Percentiles rank a stretch among this genome's conserved stretches.
These are phyloP conservation scores for Chaetomium sp. DNA, from an alignment of 2,329 filamentous ascomycete species.

Conservation along the genomic window DNA sequence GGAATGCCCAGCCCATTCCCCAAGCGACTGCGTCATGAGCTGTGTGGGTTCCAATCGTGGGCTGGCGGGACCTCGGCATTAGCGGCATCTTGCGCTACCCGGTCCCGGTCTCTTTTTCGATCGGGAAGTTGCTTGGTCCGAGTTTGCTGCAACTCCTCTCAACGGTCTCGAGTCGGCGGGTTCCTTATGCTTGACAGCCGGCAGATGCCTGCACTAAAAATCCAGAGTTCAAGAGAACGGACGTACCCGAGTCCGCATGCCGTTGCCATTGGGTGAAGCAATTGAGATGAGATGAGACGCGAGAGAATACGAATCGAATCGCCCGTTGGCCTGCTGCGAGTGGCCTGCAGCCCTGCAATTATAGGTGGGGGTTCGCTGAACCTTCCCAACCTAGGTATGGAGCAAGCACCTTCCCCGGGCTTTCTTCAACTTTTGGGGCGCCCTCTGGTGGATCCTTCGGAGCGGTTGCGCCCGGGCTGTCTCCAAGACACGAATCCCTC, in stretches of 20 bases:
- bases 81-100: neutral
- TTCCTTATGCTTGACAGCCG: neutral
- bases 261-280: neutral
- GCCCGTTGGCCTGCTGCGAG: neutral
- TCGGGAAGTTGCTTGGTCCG: too few relatives aligned
- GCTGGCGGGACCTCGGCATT: neutral
- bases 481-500: too few relatives aligned
- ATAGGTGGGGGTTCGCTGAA: too few relatives aligned
- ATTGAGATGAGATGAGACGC: constrained; percentile 1
- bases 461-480: too few relatives aligned
- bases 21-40: constrained; percentile 18
- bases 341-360: neutral
- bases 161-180: neutral
- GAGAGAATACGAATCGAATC: neutral
- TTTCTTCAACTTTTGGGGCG: too few relatives aligned
- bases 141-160: neutral
- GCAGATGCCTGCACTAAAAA: neutral
- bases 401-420: too few relatives aligned
- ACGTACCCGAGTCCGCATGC: neutral
- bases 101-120: neutral
- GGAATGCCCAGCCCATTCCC: neutral
- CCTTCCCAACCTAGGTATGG: too few relatives aligned
- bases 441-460: too few relatives aligned
- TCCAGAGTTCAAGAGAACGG: neutral
- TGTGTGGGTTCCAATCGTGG: neutral